Base-by-base conservation (phyloP, 805 yeast genomes). In the Candida sphagnicola region DNA sequence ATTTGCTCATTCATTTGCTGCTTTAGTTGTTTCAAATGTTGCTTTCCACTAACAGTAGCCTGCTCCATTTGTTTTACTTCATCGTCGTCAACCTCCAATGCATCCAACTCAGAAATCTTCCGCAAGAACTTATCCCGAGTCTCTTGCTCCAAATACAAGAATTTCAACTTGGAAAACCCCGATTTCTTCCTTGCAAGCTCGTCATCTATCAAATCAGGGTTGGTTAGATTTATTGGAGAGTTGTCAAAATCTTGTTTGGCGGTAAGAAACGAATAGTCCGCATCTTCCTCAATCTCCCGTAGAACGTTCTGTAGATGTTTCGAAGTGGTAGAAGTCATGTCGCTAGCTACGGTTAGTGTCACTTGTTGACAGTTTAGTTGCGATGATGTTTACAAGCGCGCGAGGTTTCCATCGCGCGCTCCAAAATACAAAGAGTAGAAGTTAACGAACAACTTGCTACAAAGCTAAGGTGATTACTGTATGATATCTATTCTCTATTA, bases 91-190 rank as follows among this genome's bases (percentile, higher is more conserved):
- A 30, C 39, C 18, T 35, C 29, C 14, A 15, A 16, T 6, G 31
- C 35, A 18, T 38, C 39, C 21, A 41, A 58, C 65, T 39, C 38
- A 10, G 77, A 61, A 8, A 83, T 59, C 18, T 66, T 62, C 26
- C 84, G 59, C 26, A 84, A 59, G 56, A 84, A 83, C 54, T 76
- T 74, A 46, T 82, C 85, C 44, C 84, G 75, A 3, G 88, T 73
- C 45, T 82, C 89, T 49, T 82, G 85, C 53, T 84, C 91, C 30
- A 82, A 54, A 51, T 79, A 84, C 40, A 80, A 73, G 44, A 80
- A 80, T 48, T 80, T 79, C 30, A 82, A 61, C 41, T 80, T 72
- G 13, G 74, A 70, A 42, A 75, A 74, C 18, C 71, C 51, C 44
- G 68, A 68, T 41, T 65, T 63, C 40, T 66, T 66, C 30, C 53